A percentile compares a stretch with the other conserved stretches of the same genome.
phyloP scores from a whole-genome alignment of 768 basidiomycete species.

The Mycena leptocephala region DNA sequence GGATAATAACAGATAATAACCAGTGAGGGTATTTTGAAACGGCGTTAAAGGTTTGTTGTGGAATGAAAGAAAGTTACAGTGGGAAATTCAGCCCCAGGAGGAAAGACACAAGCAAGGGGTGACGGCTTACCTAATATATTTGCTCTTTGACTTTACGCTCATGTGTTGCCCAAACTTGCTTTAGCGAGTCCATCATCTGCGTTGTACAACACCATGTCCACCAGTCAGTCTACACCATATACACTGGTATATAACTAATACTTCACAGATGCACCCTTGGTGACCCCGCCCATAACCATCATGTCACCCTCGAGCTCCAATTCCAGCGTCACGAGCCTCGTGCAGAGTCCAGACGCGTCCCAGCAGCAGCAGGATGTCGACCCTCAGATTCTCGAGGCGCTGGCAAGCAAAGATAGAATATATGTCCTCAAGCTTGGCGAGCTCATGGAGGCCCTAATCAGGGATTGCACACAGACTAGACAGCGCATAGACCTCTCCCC shows the following conservation, averaged over 20 bases:
- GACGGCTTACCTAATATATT: neutral
- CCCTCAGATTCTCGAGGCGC: constrained; percentile 87
- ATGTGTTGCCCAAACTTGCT: constrained; percentile 25
- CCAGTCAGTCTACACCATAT: neutral
- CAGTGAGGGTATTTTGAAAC: no score
- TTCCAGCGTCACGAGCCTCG: constrained; percentile 31
- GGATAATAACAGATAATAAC: no score
- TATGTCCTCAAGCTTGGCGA: constrained; percentile 93
- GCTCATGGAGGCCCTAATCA: constrained; percentile 85
- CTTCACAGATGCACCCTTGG: neutral
- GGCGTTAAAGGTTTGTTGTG: no score
- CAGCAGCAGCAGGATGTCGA: constrained; percentile 70
- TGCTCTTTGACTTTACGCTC: constrained; percentile 13
- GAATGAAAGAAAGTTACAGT: no score
- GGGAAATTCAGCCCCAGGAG: no score
- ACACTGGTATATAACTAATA: neutral
- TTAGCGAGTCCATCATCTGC: constrained; percentile 18
- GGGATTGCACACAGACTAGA: constrained; percentile 73
- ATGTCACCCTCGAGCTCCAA: constrained; percentile 36
- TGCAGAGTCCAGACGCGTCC: constrained; percentile 33
- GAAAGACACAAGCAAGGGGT: no score
- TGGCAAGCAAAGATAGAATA: constrained; percentile 89
- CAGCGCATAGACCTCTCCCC: constrained; percentile 78
- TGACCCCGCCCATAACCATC: constrained; percentile 31
- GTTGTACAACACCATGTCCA: constrained; percentile 16